Evolutionary conservation across 2,329 filamentous ascomycete species (phyloP).

Genomic region (Colletotrichum chlorophyti): DNA sequence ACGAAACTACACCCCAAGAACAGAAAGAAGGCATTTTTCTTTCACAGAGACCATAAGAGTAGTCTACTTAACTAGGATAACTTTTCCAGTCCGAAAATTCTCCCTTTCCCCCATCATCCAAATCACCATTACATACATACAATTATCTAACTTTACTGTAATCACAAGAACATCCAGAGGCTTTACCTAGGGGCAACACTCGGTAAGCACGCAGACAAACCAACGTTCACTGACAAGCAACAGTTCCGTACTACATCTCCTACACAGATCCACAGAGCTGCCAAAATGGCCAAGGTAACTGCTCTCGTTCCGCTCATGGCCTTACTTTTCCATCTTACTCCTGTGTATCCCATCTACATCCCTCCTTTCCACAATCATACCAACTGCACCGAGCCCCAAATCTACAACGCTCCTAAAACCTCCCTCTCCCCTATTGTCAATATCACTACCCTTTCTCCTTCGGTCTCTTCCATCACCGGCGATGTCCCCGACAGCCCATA

Average conservation of each 20-base stretch:
- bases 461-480: too few relatives aligned
- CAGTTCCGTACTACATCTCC: background rate
- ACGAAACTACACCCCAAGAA: too few relatives aligned
- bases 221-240: conserved; percentile 4
- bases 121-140: background rate
- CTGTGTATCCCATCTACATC: background rate
- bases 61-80: too few relatives aligned
- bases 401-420: background rate
- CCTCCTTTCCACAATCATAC: conserved; percentile 1
- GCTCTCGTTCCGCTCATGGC: background rate
- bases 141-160: too few relatives aligned
- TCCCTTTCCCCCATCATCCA: too few relatives aligned
- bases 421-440: background rate
- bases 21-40: too few relatives aligned
- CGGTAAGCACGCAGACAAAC: background rate
- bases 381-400: background rate
- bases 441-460: background rate
- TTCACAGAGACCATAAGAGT: too few relatives aligned
- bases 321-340: background rate
- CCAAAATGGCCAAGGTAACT: conserved; percentile 6
- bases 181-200: too few relatives aligned
- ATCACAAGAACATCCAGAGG: too few relatives aligned
- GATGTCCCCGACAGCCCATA: background rate
- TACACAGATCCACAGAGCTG: background rate
- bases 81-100: too few relatives aligned